Evolutionary conservation across 257 asterid species (phyloP), one percentile per base, ranked within the genome.

Genomic region (Solanum piurae): DNA sequence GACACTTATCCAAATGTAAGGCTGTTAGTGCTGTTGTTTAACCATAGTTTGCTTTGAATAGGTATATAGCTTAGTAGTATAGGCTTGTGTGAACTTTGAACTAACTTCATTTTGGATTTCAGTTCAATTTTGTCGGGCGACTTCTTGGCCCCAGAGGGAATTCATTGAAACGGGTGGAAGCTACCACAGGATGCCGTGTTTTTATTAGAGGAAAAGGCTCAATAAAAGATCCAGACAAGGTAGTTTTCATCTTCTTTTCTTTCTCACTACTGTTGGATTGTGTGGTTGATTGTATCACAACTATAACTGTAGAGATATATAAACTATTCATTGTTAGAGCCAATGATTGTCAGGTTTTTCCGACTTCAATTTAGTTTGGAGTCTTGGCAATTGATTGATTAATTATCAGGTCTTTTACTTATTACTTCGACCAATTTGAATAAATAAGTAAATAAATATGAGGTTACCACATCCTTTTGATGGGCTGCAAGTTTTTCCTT

Each of bases 121-220:
- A 96, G 99, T 96, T 96, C 94, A 96, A 97, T 93, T 97, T 97
- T 89, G 99, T 97, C 49, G 99, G 99, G 68, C 95, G 99, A 44
- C 99, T 97, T 85, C 89, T 97, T 95, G 99, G 99, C 25, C 99
- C 99, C 87, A 92, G 99, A 89, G 99, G 99, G 44, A 97, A 97
- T 92, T 97, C 99, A 68, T 89, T 96, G 93, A 97, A 97, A 88
- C 92, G 99, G 87, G 99, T 97, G 88, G 99, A 97, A 92, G 96
- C 93, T 87, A 95, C 98, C 80, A 96, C 99, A 42, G 99, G 99
- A 25, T 97, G 99, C 87, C 99, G 99, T 58, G 99, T 97, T 46
- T 97, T 83, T 92, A 97, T 97, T 72, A 94, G 99, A 93, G 99
- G 99, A 89, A 95, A 93, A 89, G 99, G 99, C 83, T 97, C 99